Base-by-base conservation (phyloP, 1,284 basidiomycete species). In the Termitomyces sp. region DNA sequence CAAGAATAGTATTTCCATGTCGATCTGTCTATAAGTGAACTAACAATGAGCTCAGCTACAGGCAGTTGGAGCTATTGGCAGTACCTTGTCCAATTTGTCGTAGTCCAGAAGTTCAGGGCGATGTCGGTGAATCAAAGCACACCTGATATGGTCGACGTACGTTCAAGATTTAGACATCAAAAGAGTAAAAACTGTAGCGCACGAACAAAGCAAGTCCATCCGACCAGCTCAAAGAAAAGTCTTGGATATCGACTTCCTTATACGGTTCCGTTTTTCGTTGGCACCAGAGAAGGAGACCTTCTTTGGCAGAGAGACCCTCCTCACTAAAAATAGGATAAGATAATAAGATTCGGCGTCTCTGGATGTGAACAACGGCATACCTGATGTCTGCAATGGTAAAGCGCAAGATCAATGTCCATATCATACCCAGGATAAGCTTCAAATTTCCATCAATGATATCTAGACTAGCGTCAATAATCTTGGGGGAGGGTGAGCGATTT, bases 381-480 rank as follows among this genome's bases (percentile, higher is more conserved):
- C 86, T 96, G 74, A 99, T 98, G 65, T 96, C 94, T 15, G 96
- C 94, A 62, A 99, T 98, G 24, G 95, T 97, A 71, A 98, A 99
- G 2, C 94, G 87, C 33, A 97, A 80, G 67, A 99, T 96, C 39
- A 99, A 81, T 0, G 94, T 97, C 96, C 96, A 99, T 64, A 99
- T 98, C 92, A 98, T 95, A 34, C 96, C 96, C 15, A 99, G 82
- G 52, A 97, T 98, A 54, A 99, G 88, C 71, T 99, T 99, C 58
- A 96, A 73, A 69, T 98, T 98, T 28, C 95, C 95, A 68, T 99
- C 96, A 57, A 98, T 94, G 67, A 98, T 98, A 69, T 99, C 95
- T 93, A 64, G 13, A 17, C 10, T 6, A 12, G 15, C n/a, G 5
- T 44, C 28, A 39, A 33, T 50, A 5, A 39, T 38, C 54, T 38